Evolutionary conservation across 2,329 filamentous ascomycete species (phyloP).

Genomic region (Purpureocillium lavendulum): DNA sequence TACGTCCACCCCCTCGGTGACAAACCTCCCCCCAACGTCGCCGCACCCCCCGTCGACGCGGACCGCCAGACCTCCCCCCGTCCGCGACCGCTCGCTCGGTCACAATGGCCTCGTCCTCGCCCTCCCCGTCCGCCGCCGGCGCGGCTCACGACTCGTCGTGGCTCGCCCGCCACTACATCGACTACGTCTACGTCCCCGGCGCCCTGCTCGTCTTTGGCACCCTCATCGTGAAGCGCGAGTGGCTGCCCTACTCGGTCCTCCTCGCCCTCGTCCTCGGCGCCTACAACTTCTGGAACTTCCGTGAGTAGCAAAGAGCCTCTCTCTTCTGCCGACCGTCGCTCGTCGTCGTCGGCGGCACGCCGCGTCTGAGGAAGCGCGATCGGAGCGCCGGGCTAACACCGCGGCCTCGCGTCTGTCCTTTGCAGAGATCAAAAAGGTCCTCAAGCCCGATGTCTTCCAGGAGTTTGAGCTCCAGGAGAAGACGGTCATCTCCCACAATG

Average conservation of each 20-base stretch:
- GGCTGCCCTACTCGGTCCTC: conserved; percentile 60
- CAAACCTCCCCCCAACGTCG: too few species aligned
- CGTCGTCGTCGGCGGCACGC: neutral
- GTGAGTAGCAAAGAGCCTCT: too few species aligned
- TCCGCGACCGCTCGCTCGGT: too few species aligned
- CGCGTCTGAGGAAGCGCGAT: too few species aligned
- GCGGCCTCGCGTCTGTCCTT: neutral
- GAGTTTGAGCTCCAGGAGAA: conserved; percentile 91
- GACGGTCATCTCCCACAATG: conserved; percentile 94
- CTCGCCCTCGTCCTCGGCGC: conserved; percentile 58
- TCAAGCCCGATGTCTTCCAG: conserved; percentile 84
- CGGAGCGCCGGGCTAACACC: too few species aligned
- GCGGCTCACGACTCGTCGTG: conserved; percentile 10
- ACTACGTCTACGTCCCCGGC: conserved; percentile 79
- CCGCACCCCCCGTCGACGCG: too few species aligned
- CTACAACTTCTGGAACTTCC: conserved; percentile 62
- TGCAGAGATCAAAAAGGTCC: conserved; percentile 67
- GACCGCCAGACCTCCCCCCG: too few species aligned
- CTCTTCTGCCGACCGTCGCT: neutral
- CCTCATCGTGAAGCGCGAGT: conserved; percentile 71
- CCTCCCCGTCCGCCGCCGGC: too few species aligned
- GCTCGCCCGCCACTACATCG: conserved; percentile 56
- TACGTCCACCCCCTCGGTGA: too few species aligned
- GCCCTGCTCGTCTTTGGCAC: conserved; percentile 68
- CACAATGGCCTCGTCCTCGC: too few species aligned